Percentiles rank a stretch among this genome's conserved stretches.
Conservation (phyloP, 176 grass and related monocot genomes). For the Oryza brachyantha region DNA sequence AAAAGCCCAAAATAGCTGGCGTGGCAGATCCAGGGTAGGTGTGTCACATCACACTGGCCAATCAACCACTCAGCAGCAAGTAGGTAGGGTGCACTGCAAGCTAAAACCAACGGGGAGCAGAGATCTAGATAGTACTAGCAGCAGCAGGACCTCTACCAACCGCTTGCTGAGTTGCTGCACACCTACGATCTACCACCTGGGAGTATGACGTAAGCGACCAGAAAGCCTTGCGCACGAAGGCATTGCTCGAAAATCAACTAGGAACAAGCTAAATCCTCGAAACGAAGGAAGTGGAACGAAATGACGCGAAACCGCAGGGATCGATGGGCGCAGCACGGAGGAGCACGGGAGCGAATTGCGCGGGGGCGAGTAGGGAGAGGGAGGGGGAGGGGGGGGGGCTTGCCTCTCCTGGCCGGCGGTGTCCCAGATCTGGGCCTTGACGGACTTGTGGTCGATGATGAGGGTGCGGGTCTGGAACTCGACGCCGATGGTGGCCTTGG, state of each 20-base stretch:
- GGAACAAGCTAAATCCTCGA: too few species aligned
- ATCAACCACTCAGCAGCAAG: too few species aligned
- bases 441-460: conserved; percentile 67
- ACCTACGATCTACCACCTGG: background rate
- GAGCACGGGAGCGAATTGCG: background rate
- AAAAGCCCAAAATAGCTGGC: background rate
- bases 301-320: background rate
- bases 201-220: background rate
- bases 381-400: background rate
- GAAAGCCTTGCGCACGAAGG: background rate
- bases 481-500: conserved; percentile 95
- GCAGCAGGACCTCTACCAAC: conserved; percentile 1
- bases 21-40: background rate
- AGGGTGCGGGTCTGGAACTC: conserved; percentile 91
- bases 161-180: background rate
- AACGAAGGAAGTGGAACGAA: background rate
- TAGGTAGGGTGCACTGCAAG: conserved; percentile 27
- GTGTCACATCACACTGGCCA: background rate
- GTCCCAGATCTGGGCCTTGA: conserved; percentile 92
- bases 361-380: too few species aligned
- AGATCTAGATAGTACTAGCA: conserved; percentile 7
- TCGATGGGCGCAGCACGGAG: background rate
- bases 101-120: background rate
- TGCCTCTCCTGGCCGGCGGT: conserved; percentile 71
- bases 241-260: background rate